A percentile compares a stretch with the other conserved stretches of the same genome.
These are phyloP conservation scores for Mortierella sp. DNA, from an alignment of 371 early-diverging fungal species.

Conservation along the genomic window DNA sequence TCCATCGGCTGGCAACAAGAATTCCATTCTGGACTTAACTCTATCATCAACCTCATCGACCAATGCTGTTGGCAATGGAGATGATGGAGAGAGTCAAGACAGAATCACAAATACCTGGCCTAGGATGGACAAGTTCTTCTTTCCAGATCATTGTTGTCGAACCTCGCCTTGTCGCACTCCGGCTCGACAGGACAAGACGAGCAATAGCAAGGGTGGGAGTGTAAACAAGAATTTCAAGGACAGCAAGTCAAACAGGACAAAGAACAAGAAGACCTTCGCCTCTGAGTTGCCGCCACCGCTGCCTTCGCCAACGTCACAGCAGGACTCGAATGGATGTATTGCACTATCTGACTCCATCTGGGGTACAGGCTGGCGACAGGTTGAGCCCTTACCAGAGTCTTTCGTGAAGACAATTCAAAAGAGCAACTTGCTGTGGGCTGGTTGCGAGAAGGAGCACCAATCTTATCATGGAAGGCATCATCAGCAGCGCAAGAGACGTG, in stretches of 20 bases:
- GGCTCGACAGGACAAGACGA: neutral
- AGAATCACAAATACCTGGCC: constrained; percentile 46
- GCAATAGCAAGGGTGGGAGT: neutral
- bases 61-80: neutral
- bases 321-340: constrained; percentile 6
- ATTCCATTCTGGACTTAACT: too few species aligned
- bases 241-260: neutral
- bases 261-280: constrained; percentile 14
- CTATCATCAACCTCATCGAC: neutral
- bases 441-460: constrained; percentile 28
- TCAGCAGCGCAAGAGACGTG: constrained; percentile 7
- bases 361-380: constrained; percentile 50
- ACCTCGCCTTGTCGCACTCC: constrained; percentile 25
- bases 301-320: neutral
- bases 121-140: constrained; percentile 37
- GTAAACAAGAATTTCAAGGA: constrained; percentile 5
- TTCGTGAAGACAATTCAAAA: constrained; percentile 36
- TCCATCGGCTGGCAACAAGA: constrained; percentile 5
- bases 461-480: constrained; percentile 3
- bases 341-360: constrained; percentile 40
- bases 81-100: neutral
- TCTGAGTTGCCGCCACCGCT: constrained; percentile 47
- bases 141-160: constrained; percentile 53
- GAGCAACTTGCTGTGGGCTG: constrained; percentile 24
- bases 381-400: constrained; percentile 46